These are phyloP conservation scores for Colletotrichum salicis DNA, from an alignment of 2,329 filamentous ascomycete species.

Conservation along the genomic window DNA sequence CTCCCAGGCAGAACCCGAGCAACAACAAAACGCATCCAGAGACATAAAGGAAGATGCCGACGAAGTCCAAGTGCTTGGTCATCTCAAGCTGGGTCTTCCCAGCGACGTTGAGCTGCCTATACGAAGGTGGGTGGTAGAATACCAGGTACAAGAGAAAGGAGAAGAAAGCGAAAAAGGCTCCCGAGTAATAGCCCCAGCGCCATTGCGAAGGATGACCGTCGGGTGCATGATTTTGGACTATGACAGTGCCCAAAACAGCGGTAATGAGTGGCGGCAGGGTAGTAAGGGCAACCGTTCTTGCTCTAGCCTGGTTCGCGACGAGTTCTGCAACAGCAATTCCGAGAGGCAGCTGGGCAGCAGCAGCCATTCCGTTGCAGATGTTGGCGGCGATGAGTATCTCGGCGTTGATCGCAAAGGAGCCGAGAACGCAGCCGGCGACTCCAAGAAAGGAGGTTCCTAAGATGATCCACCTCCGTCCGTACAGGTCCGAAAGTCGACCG, in stretches of 20 bases:
- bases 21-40: conserved; percentile 47
- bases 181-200: conserved; percentile 62
- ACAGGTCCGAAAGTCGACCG: conserved; percentile 28
- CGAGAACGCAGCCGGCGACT: conserved; percentile 52
- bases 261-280: conserved; percentile 58
- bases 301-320: conserved; percentile 54
- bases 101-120: conserved; percentile 52
- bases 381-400: conserved; percentile 51
- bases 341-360: conserved; percentile 54
- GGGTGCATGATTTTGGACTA: no score
- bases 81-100: conserved; percentile 50
- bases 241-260: not conserved
- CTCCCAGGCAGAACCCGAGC: conserved; percentile 1
- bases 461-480: conserved; percentile 22
- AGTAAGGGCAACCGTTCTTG: conserved; percentile 49
- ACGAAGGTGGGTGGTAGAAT: conserved; percentile 60
- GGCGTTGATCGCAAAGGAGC: conserved; percentile 47
- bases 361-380: conserved; percentile 50
- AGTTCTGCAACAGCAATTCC: conserved; percentile 54
- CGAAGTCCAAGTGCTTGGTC: conserved; percentile 56
- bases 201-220: conserved; percentile 42
- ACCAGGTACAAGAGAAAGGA: conserved; percentile 52
- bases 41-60: conserved; percentile 55
- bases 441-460: conserved; percentile 42
- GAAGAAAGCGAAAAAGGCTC: conserved; percentile 55